Evolutionary conservation across 2,329 filamentous ascomycete genomes (phyloP).

Genomic region (Stylonectria norvegica): DNA sequence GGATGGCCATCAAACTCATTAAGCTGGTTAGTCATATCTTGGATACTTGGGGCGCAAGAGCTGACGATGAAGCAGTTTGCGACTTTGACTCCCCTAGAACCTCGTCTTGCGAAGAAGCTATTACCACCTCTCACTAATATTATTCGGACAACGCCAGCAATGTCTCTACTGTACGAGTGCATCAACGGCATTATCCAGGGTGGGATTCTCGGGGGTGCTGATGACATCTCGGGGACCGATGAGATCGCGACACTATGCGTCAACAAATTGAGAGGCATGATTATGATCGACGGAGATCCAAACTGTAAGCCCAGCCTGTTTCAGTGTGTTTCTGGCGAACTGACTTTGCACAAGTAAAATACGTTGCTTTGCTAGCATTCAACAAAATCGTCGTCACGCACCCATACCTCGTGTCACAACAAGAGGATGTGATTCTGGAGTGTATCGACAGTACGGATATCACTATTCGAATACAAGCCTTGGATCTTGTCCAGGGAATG

Average conservation of each 20-base stretch:
- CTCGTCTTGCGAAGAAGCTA: conserved; percentile 84
- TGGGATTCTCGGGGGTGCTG: conserved; percentile 80
- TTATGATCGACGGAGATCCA: conserved; percentile 87
- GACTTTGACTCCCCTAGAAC: conserved; percentile 87
- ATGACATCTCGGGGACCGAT: conserved; percentile 77
- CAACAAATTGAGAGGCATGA: conserved; percentile 88
- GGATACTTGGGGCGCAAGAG: neutral
- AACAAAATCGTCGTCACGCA: conserved; percentile 91
- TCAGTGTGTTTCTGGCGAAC: no score
- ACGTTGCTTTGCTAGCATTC: conserved; percentile 90
- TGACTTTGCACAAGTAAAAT: conserved; percentile 67
- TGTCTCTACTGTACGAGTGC: conserved; percentile 98
- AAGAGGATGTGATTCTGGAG: conserved; percentile 93
- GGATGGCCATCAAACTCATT: conserved; percentile 99
- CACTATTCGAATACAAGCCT: conserved; percentile 86
- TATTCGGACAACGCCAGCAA: conserved; percentile 90
- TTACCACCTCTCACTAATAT: conserved; percentile 87
- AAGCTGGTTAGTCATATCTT: conserved; percentile 65
- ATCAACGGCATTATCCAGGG: conserved; percentile 98
- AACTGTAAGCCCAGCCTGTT: conserved; percentile 65
- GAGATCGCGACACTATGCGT: conserved; percentile 92
- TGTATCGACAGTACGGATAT: conserved; percentile 96
- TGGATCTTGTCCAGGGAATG: conserved; percentile 92
- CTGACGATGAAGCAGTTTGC: conserved; percentile 67
- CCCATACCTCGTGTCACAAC: conserved; percentile 80